Evolutionary conservation across 2,329 filamentous ascomycete species (phyloP), one percentile per base, ranked within the genome.

Genomic region (Fusarium sacchari): DNA sequence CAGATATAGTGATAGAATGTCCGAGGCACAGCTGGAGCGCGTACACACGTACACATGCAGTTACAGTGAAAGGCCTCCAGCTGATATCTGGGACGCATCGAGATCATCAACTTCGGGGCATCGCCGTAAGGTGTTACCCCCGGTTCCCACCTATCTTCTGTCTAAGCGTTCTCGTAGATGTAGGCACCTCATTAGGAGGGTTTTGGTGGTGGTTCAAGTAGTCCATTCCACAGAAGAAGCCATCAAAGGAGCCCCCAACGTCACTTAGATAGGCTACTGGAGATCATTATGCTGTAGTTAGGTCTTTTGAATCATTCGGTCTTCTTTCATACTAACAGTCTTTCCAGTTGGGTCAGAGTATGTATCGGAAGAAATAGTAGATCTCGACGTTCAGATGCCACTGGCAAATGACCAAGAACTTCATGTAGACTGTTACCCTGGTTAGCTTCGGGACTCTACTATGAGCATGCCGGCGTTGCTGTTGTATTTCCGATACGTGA

Each of bases 401-500:
- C 24, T 20, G 42, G 17, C 11, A 18, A 44, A 44, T 44, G 24
- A 44, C 24, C 46, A 32, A 32, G 30, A 18, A n/a, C 11, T n/a
- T 5, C 22, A 49, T 20, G 17, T 30, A n/a, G 10, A 6, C 13
- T 40, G 13, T 11, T 46, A n/a, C 22, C 28, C n/a, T n/a, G 22
- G 15, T 5, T 30, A 24, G n/a, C n/a, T 20, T 44, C 24, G 22
- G 18, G 46, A 46, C 24, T 30, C 14, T 26, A 28, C n/a, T 32
- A 36, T 37, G 26, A 37, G 22, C 12, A 30, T 18, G n/a, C 22
- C 32, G 26, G 18, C 20, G 15, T 18, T 17, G 8, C 32, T 50
- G 6, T 20, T 34, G 14, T 40, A 70, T 60, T 37, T 49, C 67
- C 56, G 68, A 67, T 61, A 28, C 50, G 37, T 58, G 42, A 66